A percentile compares a stretch with the other conserved stretches of the same genome.
Evolutionary conservation across 2,329 filamentous ascomycete species (phyloP).

Genomic region (Hysterium pulicare): DNA sequence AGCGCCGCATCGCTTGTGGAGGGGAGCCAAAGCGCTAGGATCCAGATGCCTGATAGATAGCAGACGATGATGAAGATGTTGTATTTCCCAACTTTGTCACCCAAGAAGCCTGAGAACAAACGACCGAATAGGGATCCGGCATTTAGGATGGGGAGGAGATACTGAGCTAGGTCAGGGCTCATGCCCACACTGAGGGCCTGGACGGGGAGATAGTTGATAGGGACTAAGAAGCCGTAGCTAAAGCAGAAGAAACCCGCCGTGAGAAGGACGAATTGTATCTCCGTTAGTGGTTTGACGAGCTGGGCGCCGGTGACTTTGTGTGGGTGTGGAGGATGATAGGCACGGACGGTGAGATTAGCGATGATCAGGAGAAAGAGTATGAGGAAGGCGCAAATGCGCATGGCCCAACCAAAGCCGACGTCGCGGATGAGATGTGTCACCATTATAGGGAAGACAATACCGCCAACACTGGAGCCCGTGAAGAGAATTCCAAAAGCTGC

Average conservation of each 20-base stretch:
- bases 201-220: slow-evolving; percentile 46
- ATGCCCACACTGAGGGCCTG: slow-evolving; percentile 45
- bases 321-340: slow-evolving; percentile 36
- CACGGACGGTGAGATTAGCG: slow-evolving; percentile 52
- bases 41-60: slow-evolving; percentile 41
- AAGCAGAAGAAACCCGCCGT: not conserved
- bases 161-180: slow-evolving; percentile 42
- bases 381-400: slow-evolving; percentile 56
- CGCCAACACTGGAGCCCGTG: slow-evolving; percentile 45
- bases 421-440: slow-evolving; percentile 48
- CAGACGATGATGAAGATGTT: slow-evolving; percentile 50
- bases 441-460: slow-evolving; percentile 59
- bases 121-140: slow-evolving; percentile 47
- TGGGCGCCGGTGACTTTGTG: slow-evolving; percentile 23
- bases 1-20: slow-evolving; percentile 30
- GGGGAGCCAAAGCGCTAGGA: slow-evolving; percentile 54
- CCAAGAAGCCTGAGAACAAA: slow-evolving; percentile 49
- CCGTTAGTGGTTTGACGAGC: slow-evolving; percentile 17
- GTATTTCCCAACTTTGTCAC: slow-evolving; percentile 49
- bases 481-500: slow-evolving; percentile 45
- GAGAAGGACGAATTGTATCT: not conserved
- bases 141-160: slow-evolving; percentile 49
- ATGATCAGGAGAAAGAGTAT: slow-evolving; percentile 58
- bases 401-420: slow-evolving; percentile 56
- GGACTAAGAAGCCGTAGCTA: slow-evolving; percentile 58